Conservation (phyloP, 495 filamentous ascomycete genomes). For the Podospora pseudocomata region DNA sequence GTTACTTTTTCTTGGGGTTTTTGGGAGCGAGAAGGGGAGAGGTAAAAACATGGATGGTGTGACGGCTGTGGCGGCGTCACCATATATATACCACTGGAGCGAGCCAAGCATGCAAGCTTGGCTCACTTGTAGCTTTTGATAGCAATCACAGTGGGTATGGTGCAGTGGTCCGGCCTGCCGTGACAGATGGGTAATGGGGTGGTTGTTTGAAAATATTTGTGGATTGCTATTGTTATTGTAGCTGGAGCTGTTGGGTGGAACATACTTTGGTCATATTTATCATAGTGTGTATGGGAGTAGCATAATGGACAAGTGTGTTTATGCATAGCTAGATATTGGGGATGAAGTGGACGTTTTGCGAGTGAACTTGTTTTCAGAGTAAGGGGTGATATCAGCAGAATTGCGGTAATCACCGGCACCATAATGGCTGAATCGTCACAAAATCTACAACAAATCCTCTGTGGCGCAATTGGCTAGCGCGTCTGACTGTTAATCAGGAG, state of each 20-base stretch:
- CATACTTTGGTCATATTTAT: neutral
- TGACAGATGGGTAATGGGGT: neutral
- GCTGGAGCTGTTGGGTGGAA: neutral
- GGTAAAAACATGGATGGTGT: neutral
- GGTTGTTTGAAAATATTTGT: neutral
- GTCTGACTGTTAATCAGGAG: conserved; percentile 18
- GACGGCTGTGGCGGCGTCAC: too few relatives aligned
- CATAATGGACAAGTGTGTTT: neutral
- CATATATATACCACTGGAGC: too few relatives aligned
- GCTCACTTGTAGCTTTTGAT: too few relatives aligned
- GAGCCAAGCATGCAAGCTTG: too few relatives aligned
- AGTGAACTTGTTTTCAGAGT: too few relatives aligned
- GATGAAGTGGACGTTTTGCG: too few relatives aligned
- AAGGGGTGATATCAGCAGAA: too few relatives aligned
- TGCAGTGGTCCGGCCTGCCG: too few relatives aligned
- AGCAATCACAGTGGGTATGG: too few relatives aligned
- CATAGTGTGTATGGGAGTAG: neutral
- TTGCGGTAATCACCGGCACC: neutral
- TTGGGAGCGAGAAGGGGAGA: neutral
- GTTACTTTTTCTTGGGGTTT: neutral
- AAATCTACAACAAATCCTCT: conserved; percentile 9
- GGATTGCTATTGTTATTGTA: neutral
- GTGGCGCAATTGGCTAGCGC: conserved; percentile 23
- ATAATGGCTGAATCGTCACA: neutral
- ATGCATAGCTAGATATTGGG: neutral